phyloP scores from a whole-genome alignment of 306 rosid genomes.

The Corylus avellana region DNA sequence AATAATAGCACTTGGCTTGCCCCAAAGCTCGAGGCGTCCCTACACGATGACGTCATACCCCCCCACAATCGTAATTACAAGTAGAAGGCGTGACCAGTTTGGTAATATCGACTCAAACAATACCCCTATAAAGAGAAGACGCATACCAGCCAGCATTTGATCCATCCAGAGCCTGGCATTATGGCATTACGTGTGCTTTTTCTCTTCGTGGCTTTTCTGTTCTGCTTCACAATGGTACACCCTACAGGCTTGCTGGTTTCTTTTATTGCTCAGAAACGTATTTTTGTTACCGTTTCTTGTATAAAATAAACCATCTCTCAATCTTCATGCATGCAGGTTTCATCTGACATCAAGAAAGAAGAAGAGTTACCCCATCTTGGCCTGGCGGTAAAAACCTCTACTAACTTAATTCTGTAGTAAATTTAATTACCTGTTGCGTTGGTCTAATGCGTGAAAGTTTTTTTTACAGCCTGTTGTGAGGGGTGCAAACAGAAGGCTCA shows the following conservation, averaged over 20 bases:
- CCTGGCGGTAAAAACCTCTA: slow-evolving; percentile 7
- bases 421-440: background rate
- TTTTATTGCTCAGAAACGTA: background rate
- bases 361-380: slow-evolving; percentile 16
- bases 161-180: background rate
- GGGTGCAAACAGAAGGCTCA: slow-evolving; percentile 51
- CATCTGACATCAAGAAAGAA: slow-evolving; percentile 47
- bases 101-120: background rate
- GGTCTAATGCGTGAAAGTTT: background rate
- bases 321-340: slow-evolving; percentile 29
- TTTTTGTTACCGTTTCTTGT: background rate
- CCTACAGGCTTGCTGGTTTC: background rate
- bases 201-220: slow-evolving; percentile 26
- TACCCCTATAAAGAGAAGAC: background rate
- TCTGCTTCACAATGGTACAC: slow-evolving; percentile 8
- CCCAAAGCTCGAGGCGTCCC: slow-evolving; percentile 2
- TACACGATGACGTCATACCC: background rate
- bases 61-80: background rate
- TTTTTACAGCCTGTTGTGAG: slow-evolving; percentile 36
- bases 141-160: background rate
- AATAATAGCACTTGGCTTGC: background rate
- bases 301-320: background rate
- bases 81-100: slow-evolving; percentile 2
- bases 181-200: slow-evolving; percentile 43
- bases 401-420: background rate